Evolutionary conservation across 2,329 filamentous ascomycete genomes (phyloP).

Genomic region (Fusarium sp.): DNA sequence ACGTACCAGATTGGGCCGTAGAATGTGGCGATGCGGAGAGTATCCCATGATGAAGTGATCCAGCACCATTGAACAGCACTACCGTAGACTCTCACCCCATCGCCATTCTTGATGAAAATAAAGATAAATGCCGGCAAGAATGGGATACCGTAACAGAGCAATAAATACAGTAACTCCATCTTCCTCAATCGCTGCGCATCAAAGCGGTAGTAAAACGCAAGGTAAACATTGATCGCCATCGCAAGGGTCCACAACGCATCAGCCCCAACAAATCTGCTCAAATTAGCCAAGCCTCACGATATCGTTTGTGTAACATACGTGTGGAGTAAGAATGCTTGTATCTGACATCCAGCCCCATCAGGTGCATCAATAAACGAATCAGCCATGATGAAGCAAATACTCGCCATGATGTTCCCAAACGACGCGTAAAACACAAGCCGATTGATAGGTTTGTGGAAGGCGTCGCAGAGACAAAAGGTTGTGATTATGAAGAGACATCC

Average conservation of each 20-base stretch:
- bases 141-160: not conserved
- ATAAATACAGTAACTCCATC: not conserved
- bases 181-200: not conserved
- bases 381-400: constrained; percentile 7
- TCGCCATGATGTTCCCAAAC: constrained; percentile 5
- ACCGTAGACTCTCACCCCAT: not conserved
- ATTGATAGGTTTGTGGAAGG: not conserved
- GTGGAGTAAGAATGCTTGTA: not conserved
- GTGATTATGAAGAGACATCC: constrained; percentile 2
- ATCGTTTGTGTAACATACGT: not conserved
- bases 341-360: not conserved
- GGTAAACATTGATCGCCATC: constrained; percentile 12
- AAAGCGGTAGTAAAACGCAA: not conserved
- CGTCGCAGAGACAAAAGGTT: constrained; percentile 2
- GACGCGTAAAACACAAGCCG: not conserved
- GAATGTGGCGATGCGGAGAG: not conserved
- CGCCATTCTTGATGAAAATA: not conserved
- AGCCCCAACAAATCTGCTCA: not conserved
- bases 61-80: constrained; percentile 10
- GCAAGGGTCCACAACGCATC: constrained; percentile 4
- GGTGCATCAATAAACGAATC: not conserved
- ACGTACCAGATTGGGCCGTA: not conserved
- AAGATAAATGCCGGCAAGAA: not conserved
- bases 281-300: not conserved
- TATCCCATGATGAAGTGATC: not conserved